Evolutionary conservation across 2,329 filamentous ascomycete species (phyloP).

Genomic region (Colletotrichum tofieldiae): DNA sequence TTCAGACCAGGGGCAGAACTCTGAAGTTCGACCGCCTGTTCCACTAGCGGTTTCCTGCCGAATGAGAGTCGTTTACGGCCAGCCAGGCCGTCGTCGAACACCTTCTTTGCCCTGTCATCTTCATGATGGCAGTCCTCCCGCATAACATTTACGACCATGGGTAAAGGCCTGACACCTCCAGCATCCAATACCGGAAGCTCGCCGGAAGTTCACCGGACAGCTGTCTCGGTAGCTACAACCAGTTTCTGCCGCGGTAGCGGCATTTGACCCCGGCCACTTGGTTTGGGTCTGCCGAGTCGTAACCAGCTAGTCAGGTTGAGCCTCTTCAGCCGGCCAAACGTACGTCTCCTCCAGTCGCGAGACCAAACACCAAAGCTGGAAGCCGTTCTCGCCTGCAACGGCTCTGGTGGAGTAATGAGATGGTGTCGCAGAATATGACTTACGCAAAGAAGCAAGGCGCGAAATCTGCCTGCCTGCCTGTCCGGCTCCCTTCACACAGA

Average conservation of each 20-base stretch:
- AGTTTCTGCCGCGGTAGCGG: slow-evolving; percentile 5
- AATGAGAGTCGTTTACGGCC: not conserved
- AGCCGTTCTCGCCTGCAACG: slow-evolving; percentile 6
- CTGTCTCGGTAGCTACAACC: slow-evolving; percentile 26
- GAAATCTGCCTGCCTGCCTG: slow-evolving; percentile 29
- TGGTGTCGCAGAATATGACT: slow-evolving; percentile 28
- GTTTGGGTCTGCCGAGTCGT: slow-evolving; percentile 6
- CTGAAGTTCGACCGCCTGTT: not conserved
- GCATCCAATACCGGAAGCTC: slow-evolving; percentile 1
- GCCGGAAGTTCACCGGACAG: slow-evolving; percentile 1
- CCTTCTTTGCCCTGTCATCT: not conserved
- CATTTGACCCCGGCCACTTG: slow-evolving; percentile 6
- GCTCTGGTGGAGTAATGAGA: slow-evolving; percentile 1
- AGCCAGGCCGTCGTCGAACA: not conserved
- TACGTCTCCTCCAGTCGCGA: slow-evolving; percentile 13
- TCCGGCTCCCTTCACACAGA: slow-evolving; percentile 32
- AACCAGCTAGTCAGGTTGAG: slow-evolving; percentile 31
- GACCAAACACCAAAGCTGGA: slow-evolving; percentile 28
- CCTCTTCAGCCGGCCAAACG: slow-evolving; percentile 27
- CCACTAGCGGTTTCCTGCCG: not conserved
- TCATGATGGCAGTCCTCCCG: slow-evolving; percentile 11
- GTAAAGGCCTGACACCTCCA: slow-evolving; percentile 8
- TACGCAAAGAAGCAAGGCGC: slow-evolving; percentile 38
- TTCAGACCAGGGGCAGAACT: slow-evolving; percentile 12
- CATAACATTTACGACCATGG: slow-evolving; percentile 12